These are phyloP conservation scores for Trypanosoma congolense DNA, from an alignment of 208 protist species.

Conservation along the genomic window DNA sequence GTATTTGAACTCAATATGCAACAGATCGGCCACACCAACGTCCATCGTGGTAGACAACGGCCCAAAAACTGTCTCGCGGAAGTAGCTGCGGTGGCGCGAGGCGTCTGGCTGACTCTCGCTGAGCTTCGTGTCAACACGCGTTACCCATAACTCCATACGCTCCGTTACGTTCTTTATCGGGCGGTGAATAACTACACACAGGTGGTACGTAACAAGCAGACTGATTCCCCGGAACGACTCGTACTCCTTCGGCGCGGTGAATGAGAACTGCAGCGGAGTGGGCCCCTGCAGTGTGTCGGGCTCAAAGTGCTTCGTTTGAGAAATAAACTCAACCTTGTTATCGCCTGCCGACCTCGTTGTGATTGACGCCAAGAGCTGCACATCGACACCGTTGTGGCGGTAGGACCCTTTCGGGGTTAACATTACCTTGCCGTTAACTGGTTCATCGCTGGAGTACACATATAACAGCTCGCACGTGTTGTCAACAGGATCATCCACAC, in stretches of 20 bases:
- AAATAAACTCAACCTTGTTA: conserved; percentile 47
- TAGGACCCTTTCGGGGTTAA: conserved; percentile 59
- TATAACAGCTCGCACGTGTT: conserved; percentile 49
- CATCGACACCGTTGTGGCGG: conserved; percentile 60
- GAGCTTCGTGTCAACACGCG: conserved; percentile 41
- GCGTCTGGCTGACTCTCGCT: conserved; percentile 43
- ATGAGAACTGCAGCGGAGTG: conserved; percentile 63
- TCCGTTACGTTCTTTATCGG: conserved; percentile 60
- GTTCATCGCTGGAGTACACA: conserved; percentile 43
- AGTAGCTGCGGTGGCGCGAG: conserved; percentile 57
- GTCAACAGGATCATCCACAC: conserved; percentile 39
- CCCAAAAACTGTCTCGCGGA: conserved; percentile 70
- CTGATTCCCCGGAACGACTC: conserved; percentile 82
- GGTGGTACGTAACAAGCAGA: conserved; percentile 59
- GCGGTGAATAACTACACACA: conserved; percentile 58
- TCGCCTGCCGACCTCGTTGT: conserved; percentile 29
- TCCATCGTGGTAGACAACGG: conserved; percentile 69
- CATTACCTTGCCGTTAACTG: conserved; percentile 47
- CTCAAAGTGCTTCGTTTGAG: conserved; percentile 70
- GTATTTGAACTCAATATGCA: conserved; percentile 92
- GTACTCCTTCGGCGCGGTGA: conserved; percentile 64
- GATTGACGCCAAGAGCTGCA: conserved; percentile 61
- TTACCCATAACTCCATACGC: conserved; percentile 75
- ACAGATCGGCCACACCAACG: conserved; percentile 76
- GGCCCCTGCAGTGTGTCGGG: conserved; percentile 40